Evolutionary conservation across 2,329 filamentous ascomycete genomes (phyloP), one percentile per base, ranked within the genome.

Genomic region (Hypoxylon sp.): DNA sequence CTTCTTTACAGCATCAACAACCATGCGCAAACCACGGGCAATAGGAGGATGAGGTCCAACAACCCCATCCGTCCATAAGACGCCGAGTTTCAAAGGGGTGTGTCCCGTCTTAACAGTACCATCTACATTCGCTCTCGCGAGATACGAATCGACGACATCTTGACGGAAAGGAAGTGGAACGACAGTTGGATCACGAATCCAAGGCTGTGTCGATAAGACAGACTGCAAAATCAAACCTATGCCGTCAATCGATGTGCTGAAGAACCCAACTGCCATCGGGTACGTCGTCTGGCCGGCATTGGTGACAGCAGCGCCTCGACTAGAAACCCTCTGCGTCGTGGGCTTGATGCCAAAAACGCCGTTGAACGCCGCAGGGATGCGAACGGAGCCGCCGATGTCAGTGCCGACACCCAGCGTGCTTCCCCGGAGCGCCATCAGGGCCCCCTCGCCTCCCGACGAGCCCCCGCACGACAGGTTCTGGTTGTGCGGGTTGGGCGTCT

Each of bases 101-200:
- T 12, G 16, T 5, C 23, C 31, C 7, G 16, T n/a, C 23, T 37
- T 45, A 12, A 12, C 25, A 4, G 31, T 45, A 8, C 32, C 32
- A 37, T 45, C 25, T 5, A 12, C 6, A 16, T 45, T 37, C 2
- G 9, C 16, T 30, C 12, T 29, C 17, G 9, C 15, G 9, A 36
- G 31, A 15, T 45, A 45, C 23, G 25, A 23, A 7, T 75, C 67
- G 2, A 69, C 44, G 2, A 76, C 58, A 0, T 80, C 74, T 16
- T 78, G 69, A 2, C 85, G 77, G 80, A 86, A 90, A 0, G 86
- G 87, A 1, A 90, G 73, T 13, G 87, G 83, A 29, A 83, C 70
- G 0, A 86, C 83, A 0, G 84, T 70, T 0, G 87, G 86, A 65
- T 90, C 87, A 56, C 81, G 71, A 1, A 83, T 68, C 88, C 87